phyloP scores from a whole-genome alignment of 2,329 filamentous ascomycete species.

The Colletotrichum magnum region DNA sequence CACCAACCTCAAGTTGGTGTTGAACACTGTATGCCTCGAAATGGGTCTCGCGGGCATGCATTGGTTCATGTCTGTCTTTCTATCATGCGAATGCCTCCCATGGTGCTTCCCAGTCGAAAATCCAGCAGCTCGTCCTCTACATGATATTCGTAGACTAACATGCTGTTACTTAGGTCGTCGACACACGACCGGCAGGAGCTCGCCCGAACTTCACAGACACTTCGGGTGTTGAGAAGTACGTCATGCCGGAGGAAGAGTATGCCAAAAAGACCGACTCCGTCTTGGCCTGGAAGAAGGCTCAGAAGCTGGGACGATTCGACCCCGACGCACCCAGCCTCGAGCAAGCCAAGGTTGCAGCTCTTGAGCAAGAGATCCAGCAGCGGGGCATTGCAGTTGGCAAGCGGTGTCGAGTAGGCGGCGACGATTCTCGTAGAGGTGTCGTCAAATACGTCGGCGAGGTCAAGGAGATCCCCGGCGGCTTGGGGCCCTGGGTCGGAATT shows the following conservation, averaged over 20 bases:
- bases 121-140: background rate
- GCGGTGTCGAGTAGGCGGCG: conserved; percentile 75
- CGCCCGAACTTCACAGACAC: conserved; percentile 87
- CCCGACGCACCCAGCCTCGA: conserved; percentile 83
- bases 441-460: conserved; percentile 82
- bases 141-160: background rate
- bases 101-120: conserved; percentile 1
- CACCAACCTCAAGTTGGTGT: background rate
- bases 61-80: background rate
- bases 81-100: conserved; percentile 26
- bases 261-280: conserved; percentile 89
- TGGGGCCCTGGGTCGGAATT: conserved; percentile 80
- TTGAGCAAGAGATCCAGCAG: conserved; percentile 77
- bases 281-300: conserved; percentile 93
- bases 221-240: conserved; percentile 88
- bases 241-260: conserved; percentile 89
- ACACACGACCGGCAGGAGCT: conserved; percentile 81
- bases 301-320: conserved; percentile 97
- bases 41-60: background rate
- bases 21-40: background rate
- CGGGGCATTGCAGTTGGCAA: conserved; percentile 76
- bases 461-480: conserved; percentile 77
- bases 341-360: conserved; percentile 78
- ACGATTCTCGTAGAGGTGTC: conserved; percentile 78
- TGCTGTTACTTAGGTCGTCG: conserved; percentile 72